Evolutionary conservation across 2,329 filamentous ascomycete genomes (phyloP), one percentile per base, ranked within the genome.

Genomic region (Ophiostoma populinum): DNA sequence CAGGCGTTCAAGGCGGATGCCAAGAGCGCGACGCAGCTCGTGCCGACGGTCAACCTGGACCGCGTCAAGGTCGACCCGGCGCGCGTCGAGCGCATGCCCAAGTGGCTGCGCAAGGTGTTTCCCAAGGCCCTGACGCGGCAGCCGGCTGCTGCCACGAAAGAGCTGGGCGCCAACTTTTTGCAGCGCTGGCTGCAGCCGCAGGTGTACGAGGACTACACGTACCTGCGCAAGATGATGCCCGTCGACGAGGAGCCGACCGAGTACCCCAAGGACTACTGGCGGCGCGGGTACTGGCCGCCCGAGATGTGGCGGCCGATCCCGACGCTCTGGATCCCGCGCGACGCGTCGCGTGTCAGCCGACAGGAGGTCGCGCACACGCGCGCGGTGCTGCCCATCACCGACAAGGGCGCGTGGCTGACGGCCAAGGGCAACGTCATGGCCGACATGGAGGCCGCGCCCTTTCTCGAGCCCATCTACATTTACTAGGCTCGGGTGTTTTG

Each of bases 281-380:
- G 58, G 13, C 60, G 70, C 28, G 80, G 80, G 0, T 90, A 83
- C 55, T 71, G 65, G 54, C 74, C 82, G 43, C 79, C 81, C 0
- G 67, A 76, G 7, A 70, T 82, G 49, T 69, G 58, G 28, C 59
- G 65, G 34, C 57, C 64, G 26, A 56, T 69, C 0, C 76, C 77
- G 4, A 57, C 74, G 7, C 61, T 90, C 20, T 90, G 81, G 81
- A 73, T 90, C 19, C 80, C 81, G 1, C 64, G 67, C 35, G 81
- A 90, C 49, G 59, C 64, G 1, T 65, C 69, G 18, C 77, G 79
- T 17, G 67, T 87, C 24, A 78, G 70, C 39, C 60, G 59, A 45
- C 78, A 86, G 49, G 81, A 86, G 53, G 64, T 85, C 38, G 59
- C 62, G 26, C 69, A 81, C 44, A 76, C 74, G 0, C 61, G 63